Conservation (phyloP, 306 rosid genomes). For the Rosa rugosa region DNA sequence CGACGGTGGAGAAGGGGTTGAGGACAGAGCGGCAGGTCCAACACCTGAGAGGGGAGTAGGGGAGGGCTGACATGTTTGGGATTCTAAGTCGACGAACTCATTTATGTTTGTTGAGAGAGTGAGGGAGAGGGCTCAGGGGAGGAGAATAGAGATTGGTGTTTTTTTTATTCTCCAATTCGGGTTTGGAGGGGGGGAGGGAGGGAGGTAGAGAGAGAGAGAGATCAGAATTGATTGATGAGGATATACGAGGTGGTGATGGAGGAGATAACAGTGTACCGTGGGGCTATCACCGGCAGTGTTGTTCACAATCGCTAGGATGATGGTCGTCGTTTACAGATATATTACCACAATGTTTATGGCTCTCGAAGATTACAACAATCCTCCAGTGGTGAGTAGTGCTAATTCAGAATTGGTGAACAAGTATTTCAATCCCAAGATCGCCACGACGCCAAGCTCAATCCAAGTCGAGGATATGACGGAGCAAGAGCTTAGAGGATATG, state of each 20-base stretch:
- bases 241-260: constrained; percentile 48
- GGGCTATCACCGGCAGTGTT: constrained; percentile 77
- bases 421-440: background rate
- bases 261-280: constrained; percentile 44
- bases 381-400: constrained; percentile 44
- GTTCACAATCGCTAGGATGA: constrained; percentile 60
- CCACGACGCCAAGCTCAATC: constrained; percentile 17
- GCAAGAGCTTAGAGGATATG: constrained; percentile 48
- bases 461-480: constrained; percentile 64
- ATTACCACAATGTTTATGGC: constrained; percentile 67
- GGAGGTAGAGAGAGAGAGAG: too few species aligned
- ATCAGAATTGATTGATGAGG: constrained; percentile 31
- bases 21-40: too few species aligned
- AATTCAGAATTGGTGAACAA: constrained; percentile 25
- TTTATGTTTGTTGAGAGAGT: too few species aligned
- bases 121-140: too few species aligned
- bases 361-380: constrained; percentile 73
- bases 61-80: too few species aligned
- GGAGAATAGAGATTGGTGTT: too few species aligned
- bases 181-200: background rate
- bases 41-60: too few species aligned
- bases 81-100: too few species aligned
- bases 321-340: constrained; percentile 55
- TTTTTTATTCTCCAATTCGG: too few species aligned
- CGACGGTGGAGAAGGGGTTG: too few species aligned